Percentiles rank a stretch among this genome's conserved stretches.
phyloP scores from a whole-genome alignment of 192 early-diverging fungal genomes.

The Geranomyces michiganensis region DNA sequence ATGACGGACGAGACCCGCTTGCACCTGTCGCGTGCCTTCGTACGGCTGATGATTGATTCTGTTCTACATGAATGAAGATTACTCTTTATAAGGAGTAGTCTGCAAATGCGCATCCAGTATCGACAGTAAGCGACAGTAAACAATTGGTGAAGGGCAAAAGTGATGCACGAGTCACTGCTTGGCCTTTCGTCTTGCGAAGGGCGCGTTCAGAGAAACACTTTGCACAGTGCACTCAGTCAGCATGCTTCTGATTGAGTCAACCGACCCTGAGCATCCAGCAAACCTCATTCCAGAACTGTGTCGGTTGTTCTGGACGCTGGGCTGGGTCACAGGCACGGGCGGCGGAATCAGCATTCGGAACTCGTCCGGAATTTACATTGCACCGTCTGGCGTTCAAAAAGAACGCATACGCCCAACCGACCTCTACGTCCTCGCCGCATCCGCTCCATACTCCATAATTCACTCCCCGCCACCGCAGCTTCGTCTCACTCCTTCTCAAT shows the following conservation, averaged over 20 bases:
- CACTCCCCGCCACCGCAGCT: constrained; percentile 64
- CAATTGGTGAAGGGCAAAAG: too few species aligned
- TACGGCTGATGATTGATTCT: too few species aligned
- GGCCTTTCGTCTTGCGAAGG: too few species aligned
- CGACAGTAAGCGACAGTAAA: too few species aligned
- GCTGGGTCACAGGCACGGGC: constrained; percentile 95
- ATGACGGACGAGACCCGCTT: too few species aligned
- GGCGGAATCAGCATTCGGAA: constrained; percentile 47
- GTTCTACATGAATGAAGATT: too few species aligned
- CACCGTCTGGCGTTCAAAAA: constrained; percentile 95
- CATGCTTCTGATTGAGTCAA: constrained; percentile 16
- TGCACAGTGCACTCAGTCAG: too few species aligned
- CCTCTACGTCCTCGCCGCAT: constrained; percentile 79
- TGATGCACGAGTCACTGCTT: too few species aligned
- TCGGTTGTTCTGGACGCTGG: constrained; percentile 81
- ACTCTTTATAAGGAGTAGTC: too few species aligned
- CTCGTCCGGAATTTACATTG: constrained; percentile 74
- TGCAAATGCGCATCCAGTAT: too few species aligned
- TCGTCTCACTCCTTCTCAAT: constrained; percentile 79
- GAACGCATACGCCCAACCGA: constrained; percentile 85
- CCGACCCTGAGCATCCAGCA: constrained; percentile 46
- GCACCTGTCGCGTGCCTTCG: too few species aligned
- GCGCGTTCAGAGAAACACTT: too few species aligned
- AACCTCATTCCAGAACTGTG: constrained; percentile 95
- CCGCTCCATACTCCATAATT: constrained; percentile 55